Evolutionary conservation across 1,284 basidiomycete species (phyloP).

Genomic region (Heterobasidion irregulare): DNA sequence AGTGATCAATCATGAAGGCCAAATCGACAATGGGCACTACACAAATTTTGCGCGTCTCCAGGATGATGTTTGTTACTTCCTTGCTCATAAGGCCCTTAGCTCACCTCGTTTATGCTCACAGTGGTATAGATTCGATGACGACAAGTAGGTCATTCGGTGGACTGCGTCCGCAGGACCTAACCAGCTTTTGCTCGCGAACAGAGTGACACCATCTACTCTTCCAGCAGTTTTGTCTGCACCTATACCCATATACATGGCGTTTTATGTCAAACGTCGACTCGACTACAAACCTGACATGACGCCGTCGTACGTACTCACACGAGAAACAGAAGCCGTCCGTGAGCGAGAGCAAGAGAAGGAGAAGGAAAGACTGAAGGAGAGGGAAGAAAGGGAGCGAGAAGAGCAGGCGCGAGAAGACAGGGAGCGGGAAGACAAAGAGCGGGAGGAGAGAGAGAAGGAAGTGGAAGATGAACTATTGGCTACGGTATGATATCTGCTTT

Average conservation of each 20-base stretch:
- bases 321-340: slow-evolving; percentile 57
- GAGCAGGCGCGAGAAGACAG: slow-evolving; percentile 2
- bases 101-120: slow-evolving; percentile 22
- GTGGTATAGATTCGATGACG: slow-evolving; percentile 96
- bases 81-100: slow-evolving; percentile 15
- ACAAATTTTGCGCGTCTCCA: slow-evolving; percentile 75
- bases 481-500: neutral
- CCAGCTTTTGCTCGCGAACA: slow-evolving; percentile 18
- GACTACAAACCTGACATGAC: slow-evolving; percentile 69
- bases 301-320: slow-evolving; percentile 62
- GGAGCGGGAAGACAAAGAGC: slow-evolving; percentile 5
- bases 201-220: slow-evolving; percentile 66
- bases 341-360: slow-evolving; percentile 56
- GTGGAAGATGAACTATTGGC: neutral
- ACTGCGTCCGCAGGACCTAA: neutral
- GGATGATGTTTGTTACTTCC: slow-evolving; percentile 50
- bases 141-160: slow-evolving; percentile 52
- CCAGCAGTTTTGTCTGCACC: slow-evolving; percentile 59
- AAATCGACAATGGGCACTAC: slow-evolving; percentile 93
- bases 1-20: slow-evolving; percentile 92
- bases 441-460: neutral
- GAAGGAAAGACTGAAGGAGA: slow-evolving; percentile 17
- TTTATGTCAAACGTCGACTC: slow-evolving; percentile 82
- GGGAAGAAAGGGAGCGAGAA: slow-evolving; percentile 3
- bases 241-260: slow-evolving; percentile 84